phyloP scores from a whole-genome alignment of 768 basidiomycete species.

The Suillus ampliporus region DNA sequence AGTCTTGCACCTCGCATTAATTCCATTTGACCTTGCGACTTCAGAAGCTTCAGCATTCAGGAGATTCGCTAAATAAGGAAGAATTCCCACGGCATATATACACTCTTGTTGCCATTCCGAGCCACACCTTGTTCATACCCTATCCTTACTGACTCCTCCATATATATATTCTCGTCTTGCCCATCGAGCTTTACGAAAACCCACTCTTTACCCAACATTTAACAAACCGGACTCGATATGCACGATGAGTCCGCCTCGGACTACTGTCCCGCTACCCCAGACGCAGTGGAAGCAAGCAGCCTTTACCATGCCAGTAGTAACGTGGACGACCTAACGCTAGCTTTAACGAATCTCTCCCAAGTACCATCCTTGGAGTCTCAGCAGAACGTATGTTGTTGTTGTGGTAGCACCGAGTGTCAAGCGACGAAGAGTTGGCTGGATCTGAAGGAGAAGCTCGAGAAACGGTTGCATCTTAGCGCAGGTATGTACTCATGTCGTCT shows the following conservation, averaged over 20 bases:
- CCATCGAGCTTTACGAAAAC: slow-evolving; percentile 1
- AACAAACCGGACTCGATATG: slow-evolving; percentile 24
- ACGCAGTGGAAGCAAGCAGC: slow-evolving; percentile 56
- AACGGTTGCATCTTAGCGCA: slow-evolving; percentile 80
- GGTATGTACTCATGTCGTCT: slow-evolving; percentile 56
- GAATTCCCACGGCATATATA: not conserved
- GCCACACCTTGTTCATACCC: slow-evolving; percentile 13
- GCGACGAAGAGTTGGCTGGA: slow-evolving; percentile 65
- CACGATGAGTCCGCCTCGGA: slow-evolving; percentile 21
- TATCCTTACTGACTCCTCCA: slow-evolving; percentile 3
- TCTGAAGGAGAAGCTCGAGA: slow-evolving; percentile 74
- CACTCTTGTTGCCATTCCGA: slow-evolving; percentile 1
- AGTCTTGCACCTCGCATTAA: not conserved
- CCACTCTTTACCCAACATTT: slow-evolving; percentile 7
- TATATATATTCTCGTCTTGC: slow-evolving; percentile 11
- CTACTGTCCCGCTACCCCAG: slow-evolving; percentile 51
- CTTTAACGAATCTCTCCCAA: slow-evolving; percentile 73
- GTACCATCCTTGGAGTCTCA: slow-evolving; percentile 75
- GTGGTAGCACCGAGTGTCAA: slow-evolving; percentile 68
- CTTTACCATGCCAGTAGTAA: slow-evolving; percentile 61
- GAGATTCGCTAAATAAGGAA: not conserved
- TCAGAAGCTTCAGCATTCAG: not conserved
- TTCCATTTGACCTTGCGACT: not conserved
- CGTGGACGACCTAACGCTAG: slow-evolving; percentile 81
- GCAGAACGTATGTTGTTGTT: slow-evolving; percentile 62